Conservation (phyloP, 179 eudicot species). For the Pouteria campechiana region DNA sequence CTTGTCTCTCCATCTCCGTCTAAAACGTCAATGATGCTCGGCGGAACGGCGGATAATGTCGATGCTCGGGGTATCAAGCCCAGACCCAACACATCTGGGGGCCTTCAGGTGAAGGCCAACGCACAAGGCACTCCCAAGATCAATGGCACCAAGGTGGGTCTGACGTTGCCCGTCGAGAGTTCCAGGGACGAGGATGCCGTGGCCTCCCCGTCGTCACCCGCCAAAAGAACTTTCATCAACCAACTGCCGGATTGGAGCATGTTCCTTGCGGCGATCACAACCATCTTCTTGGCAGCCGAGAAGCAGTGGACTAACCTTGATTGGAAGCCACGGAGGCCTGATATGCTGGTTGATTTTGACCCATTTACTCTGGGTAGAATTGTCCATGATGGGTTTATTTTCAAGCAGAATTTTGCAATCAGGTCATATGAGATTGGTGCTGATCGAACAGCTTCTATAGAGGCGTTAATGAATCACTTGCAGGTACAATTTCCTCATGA, state of each 20-base stretch:
- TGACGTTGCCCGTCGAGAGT: constrained; percentile 43
- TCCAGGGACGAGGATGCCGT: constrained; percentile 37
- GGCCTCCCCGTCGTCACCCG: constrained; percentile 48
- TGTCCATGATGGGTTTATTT: constrained; percentile 72
- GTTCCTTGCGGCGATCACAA: constrained; percentile 90
- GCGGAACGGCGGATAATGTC: constrained; percentile 28
- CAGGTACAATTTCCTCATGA: constrained; percentile 36
- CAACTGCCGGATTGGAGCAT: constrained; percentile 92
- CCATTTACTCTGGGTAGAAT: constrained; percentile 81
- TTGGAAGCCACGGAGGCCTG: constrained; percentile 83
- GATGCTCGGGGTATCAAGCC: constrained; percentile 40
- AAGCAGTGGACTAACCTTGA: constrained; percentile 96
- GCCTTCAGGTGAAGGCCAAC: constrained; percentile 53
- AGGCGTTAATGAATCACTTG: constrained; percentile 85
- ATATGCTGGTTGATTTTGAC: constrained; percentile 53
- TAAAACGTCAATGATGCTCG: constrained; percentile 26
- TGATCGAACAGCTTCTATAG: constrained; percentile 84
- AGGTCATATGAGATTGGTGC: constrained; percentile 95
- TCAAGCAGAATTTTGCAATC: constrained; percentile 78
- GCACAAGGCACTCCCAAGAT: constrained; percentile 73
- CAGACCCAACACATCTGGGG: constrained; percentile 31
- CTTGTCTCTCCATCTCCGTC: constrained; percentile 38
- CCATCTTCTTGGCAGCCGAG: constrained; percentile 84
- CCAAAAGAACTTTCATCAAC: constrained; percentile 72
- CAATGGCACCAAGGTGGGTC: constrained; percentile 45